These are phyloP conservation scores for Pseudozyma hubeiensis DNA, from an alignment of 1,284 basidiomycete genomes.

Conservation along the genomic window DNA sequence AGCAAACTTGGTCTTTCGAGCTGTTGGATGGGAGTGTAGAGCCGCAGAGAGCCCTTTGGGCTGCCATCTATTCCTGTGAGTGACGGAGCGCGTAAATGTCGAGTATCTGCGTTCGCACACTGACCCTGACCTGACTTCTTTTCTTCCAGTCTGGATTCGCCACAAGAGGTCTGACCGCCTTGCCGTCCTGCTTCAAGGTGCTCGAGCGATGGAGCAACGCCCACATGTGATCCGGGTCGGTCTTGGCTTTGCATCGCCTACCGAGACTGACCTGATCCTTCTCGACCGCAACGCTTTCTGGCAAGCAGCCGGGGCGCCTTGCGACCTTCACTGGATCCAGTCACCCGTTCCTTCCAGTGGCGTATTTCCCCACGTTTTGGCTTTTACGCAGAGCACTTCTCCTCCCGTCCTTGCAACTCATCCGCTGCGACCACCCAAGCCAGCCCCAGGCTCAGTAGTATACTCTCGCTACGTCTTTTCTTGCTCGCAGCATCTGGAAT, in stretches of 20 bases:
- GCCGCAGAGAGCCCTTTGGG: slow-evolving; percentile 18
- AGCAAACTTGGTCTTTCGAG: slow-evolving; percentile 34
- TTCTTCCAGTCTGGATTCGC: slow-evolving; percentile 41
- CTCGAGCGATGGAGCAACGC: not conserved
- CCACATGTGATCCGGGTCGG: slow-evolving; percentile 26
- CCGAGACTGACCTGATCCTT: slow-evolving; percentile 62
- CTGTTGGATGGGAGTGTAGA: not conserved
- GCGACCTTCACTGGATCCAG: slow-evolving; percentile 70
- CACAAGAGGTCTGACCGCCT: slow-evolving; percentile 33
- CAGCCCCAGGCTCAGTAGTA: slow-evolving; percentile 71
- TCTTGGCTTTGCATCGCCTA: slow-evolving; percentile 34
- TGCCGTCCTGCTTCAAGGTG: slow-evolving; percentile 8
- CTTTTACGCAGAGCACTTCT: slow-evolving; percentile 71
- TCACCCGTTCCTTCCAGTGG: slow-evolving; percentile 40
- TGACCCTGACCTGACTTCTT: slow-evolving; percentile 1
- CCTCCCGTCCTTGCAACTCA: slow-evolving; percentile 73
- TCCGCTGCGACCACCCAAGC: slow-evolving; percentile 74
- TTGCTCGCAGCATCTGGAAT: slow-evolving; percentile 71
- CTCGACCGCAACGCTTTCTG: slow-evolving; percentile 73
- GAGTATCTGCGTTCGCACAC: not conserved
- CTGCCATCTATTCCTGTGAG: slow-evolving; percentile 37
- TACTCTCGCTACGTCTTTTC: slow-evolving; percentile 73
- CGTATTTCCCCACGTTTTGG: slow-evolving; percentile 70
- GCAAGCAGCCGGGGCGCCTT: slow-evolving; percentile 73
- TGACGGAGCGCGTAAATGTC: not conserved